Evolutionary conservation across 2,329 filamentous ascomycete genomes (phyloP), one percentile per base, ranked within the genome.

Genomic region (Fusarium sp.): DNA sequence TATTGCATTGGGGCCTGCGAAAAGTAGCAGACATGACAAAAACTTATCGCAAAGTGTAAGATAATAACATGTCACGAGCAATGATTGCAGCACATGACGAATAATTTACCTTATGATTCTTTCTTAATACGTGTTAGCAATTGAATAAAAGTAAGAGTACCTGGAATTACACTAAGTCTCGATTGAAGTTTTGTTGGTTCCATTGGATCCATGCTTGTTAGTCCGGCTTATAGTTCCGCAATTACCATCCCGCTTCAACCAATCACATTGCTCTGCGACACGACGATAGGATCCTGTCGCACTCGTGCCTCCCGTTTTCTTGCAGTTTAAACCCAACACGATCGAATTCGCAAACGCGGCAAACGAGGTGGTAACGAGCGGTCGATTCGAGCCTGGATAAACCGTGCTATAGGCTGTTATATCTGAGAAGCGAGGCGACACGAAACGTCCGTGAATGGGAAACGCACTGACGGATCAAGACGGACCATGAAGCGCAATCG

Each of bases 401-500:
- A n/a, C 48, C 45, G 52, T 49, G 48, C 62, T 56, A 46, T 35
- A 54, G n/a, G 14, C 35, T 15, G 37, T 30, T 37, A 37, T 37
- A n/a, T 18, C 26, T 45, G 7, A 59, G 60, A 35, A 41, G 44
- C 54, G 49, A 58, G 52, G 35, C 40, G 42, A 58, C 32, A 40
- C 49, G 46, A 52, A 33, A 41, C 45, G 42, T 58, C 49, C 45
- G 50, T 54, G 56, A 66, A 74, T 50, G 53, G 52, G 48, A 59
- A 41, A 67, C 50, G 30, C 41, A 35, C 59, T 37, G 26, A 71
- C 26, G n/a, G 48, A 45, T 37, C 55, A 30, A 46, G 57, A 45
- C 61, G 64, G 68, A 73, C 56, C 70, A 77, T 77, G 75, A 77
- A 71, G 70, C 75, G 66, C 58, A 74, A 71, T 70, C 75, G 72